Evolutionary conservation across 305 asterid species (phyloP), one percentile per base, ranked within the genome.

Genomic region (Fraxinus xanthoxyloides): DNA sequence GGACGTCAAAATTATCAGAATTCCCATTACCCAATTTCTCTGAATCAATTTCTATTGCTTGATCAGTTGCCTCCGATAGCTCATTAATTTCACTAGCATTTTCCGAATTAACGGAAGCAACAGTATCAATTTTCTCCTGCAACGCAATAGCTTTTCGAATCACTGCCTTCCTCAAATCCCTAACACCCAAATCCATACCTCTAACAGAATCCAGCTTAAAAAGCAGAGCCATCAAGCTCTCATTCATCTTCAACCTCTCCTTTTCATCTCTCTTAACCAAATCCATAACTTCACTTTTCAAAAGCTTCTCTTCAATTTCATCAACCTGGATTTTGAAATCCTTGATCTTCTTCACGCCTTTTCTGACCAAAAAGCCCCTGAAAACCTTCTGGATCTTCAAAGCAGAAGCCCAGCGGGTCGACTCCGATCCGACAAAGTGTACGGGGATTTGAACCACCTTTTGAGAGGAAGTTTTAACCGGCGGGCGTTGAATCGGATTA

Each of bases 351-450:
- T 82, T 87, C 91, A 92, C 28, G 79, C 87, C 84, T 59, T 88
- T 94, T 78, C 98, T 81, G 26, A 90, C 96, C 81, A 91, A 56
- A 88, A 84, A 91, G 0, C 97, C 98, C 87, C 95, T 87, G 84
- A 93, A 87, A n/a, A 86, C 93, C 88, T 89, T 95, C 91, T 95
- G 99, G 13, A 95, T 89, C 82, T 72, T 91, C 87, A 86, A 32
- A 2, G 95, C 99, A 0, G 92, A 86, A 6, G 35, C 74, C 74
- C 9, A 4, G 5, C 38, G 90, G 75, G 78, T 88, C 4, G 82
- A 35, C 4, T 75, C 86, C 21, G 92, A 84, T 1, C 90, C 87
- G 12, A 88, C 83, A 23, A 85, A 92, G 0, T 79, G 97, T 13
- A 93, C 94, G 65, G 97, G 98, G 17, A 95, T 90, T 85, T 75